Evolutionary conservation across 106 monocot genomes (phyloP), one percentile per base, ranked within the genome.

Genomic region (Iris macrosiphon): DNA sequence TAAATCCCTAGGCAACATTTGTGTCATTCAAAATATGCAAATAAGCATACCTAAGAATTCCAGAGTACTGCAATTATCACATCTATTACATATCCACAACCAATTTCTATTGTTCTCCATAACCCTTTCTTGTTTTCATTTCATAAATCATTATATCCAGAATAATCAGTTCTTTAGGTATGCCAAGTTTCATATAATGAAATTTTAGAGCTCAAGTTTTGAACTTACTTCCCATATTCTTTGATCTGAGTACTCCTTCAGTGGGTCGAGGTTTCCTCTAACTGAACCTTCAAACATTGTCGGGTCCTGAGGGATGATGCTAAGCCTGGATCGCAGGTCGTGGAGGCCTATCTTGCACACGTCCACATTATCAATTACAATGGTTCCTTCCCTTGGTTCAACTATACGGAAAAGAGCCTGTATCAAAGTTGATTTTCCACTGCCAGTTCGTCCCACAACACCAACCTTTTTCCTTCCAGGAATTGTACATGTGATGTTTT

Each of bases 221-320:
- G 2, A 21, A 78, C 44, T 79, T 80, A 45, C 88, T 83, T 93
- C 83, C 92, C 92, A 93, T 62, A 93, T 80, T 31, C 44, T 57
- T 7, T 62, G 19, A 64, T 93, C 92, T 16, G 76, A 28, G 32
- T 75, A 80, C 46, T 83, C 59, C 12, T 69, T 57, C 55, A 93
- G 40, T 18, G 92, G 92, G 48, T 93, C 92, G 38, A 93, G 72
- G 58, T 93, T 93, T 49, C 83, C 74, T 71, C 87, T 77, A 3
- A 87, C 77, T 60, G 92, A 87, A 10, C 92, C 92, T 34, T 87
- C 87, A 59, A 93, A 93, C 83, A 93, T 59, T 37, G 80, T 83
- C 14, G 92, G 92, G 28, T 93, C 92, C 40, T 93, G 92, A 10
- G 92, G 92, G 40, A 93, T 93, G 66, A 93, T 87, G 80, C 92